Percentiles rank a stretch among this genome's conserved stretches.
These are phyloP conservation scores for Oidium heveae DNA, from an alignment of 2,329 filamentous ascomycete species.

Conservation along the genomic window DNA sequence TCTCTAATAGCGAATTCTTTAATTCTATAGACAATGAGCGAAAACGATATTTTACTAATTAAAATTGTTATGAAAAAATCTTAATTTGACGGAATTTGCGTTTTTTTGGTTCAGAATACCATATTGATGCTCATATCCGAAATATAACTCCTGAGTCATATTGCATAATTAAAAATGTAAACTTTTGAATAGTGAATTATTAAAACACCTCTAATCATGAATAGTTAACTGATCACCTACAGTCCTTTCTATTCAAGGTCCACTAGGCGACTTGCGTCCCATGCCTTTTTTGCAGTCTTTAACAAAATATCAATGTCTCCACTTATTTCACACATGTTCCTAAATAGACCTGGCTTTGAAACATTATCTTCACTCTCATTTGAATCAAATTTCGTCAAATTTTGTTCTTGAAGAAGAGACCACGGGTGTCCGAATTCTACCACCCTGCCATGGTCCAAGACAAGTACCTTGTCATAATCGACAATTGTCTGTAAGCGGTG, in stretches of 20 bases:
- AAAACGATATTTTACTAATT: no score
- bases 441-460: slow-evolving; percentile 70
- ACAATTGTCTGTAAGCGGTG: slow-evolving; percentile 91
- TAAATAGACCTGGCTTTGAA: slow-evolving; percentile 17
- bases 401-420: slow-evolving; percentile 45
- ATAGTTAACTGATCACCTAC: no score
- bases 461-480: slow-evolving; percentile 92
- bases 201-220: no score
- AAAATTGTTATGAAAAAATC: no score
- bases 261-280: slow-evolving; percentile 18
- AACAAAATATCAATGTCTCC: slow-evolving; percentile 33
- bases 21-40: no score
- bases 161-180: no score
- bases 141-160: no score
- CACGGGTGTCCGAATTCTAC: slow-evolving; percentile 82
- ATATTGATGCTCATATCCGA: no score
- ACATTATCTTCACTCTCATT: not conserved
- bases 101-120: no score
- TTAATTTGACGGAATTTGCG: no score
- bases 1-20: no score
- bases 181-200: no score
- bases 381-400: slow-evolving; percentile 1
- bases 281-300: slow-evolving; percentile 25
- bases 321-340: slow-evolving; percentile 42
- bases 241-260: slow-evolving; percentile 4